These are phyloP conservation scores for Phlebiopsis gigantea DNA, from an alignment of 768 basidiomycete genomes.

Conservation along the genomic window DNA sequence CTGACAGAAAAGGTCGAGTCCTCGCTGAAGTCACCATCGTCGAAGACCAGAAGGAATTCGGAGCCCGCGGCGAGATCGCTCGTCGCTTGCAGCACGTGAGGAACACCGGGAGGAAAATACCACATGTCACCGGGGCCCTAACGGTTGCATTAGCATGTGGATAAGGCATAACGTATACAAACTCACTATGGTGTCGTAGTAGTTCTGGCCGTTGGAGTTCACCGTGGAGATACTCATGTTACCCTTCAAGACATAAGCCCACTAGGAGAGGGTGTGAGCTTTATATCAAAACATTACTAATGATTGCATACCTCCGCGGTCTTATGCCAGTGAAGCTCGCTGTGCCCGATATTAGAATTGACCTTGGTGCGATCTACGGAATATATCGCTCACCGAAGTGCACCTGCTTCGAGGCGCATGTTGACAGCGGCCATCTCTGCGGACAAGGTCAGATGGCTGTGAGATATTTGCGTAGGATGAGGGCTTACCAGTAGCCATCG, in stretches of 20 bases:
- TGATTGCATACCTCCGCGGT: slow-evolving; percentile 25
- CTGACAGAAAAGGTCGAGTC: slow-evolving; percentile 28
- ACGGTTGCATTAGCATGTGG: not conserved
- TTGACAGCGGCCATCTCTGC: slow-evolving; percentile 29
- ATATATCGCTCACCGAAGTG: slow-evolving; percentile 22
- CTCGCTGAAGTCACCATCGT: slow-evolving; percentile 29
- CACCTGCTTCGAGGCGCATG: slow-evolving; percentile 32
- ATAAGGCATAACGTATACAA: not conserved
- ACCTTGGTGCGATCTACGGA: not conserved
- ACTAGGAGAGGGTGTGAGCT: slow-evolving; percentile 5
- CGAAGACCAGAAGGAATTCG: slow-evolving; percentile 28
- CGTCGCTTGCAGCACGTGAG: slow-evolving; percentile 51
- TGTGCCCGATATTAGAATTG: not conserved
- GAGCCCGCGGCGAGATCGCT: slow-evolving; percentile 28
- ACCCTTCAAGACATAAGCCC: slow-evolving; percentile 31
- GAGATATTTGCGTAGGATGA: not conserved
- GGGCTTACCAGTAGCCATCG: slow-evolving; percentile 22
- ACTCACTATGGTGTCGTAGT: slow-evolving; percentile 41
- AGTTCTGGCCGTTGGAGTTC: slow-evolving; percentile 44
- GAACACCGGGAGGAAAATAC: slow-evolving; percentile 54
- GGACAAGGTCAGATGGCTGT: not conserved
- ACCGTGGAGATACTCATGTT: slow-evolving; percentile 26
- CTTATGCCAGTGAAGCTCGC: slow-evolving; percentile 34
- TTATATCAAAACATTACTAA: not conserved
- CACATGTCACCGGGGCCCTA: slow-evolving; percentile 46